A percentile compares a stretch with the other conserved stretches of the same genome.
phyloP scores from a whole-genome alignment of 768 basidiomycete genomes.

The Pluteus cervinus region DNA sequence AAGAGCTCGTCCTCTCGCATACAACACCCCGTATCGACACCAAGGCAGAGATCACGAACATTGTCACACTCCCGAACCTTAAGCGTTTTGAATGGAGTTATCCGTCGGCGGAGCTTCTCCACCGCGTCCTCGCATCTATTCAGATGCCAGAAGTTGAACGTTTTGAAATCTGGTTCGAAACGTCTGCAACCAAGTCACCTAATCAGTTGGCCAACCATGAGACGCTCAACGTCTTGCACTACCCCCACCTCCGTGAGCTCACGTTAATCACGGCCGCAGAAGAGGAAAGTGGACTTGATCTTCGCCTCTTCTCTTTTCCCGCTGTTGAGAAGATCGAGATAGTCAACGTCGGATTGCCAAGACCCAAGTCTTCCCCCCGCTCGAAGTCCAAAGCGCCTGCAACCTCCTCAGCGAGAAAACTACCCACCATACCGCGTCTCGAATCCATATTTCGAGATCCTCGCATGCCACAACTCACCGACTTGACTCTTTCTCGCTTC shows the following conservation, averaged over 20 bases:
- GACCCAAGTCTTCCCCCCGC: too few relatives aligned
- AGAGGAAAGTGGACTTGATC: conserved; percentile 28
- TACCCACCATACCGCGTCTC: conserved; percentile 37
- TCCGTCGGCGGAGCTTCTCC: conserved; percentile 34
- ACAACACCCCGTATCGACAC: too few relatives aligned
- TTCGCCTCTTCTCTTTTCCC: conserved; percentile 40
- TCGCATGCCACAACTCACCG: conserved; percentile 42
- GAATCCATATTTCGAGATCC: conserved; percentile 54
- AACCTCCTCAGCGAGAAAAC: conserved; percentile 7
- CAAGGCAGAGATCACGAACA: too few relatives aligned
- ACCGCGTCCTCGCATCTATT: conserved; percentile 37
- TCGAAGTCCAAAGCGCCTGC: conserved; percentile 14
- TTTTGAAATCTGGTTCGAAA: conserved; percentile 39
- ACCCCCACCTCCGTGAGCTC: conserved; percentile 33
- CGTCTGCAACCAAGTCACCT: conserved; percentile 10
- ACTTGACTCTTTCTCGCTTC: conserved; percentile 45
- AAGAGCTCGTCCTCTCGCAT: conserved; percentile 4
- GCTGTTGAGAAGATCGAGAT: conserved; percentile 39
- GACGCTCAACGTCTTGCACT: conserved; percentile 14
- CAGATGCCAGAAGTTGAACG: conserved; percentile 32
- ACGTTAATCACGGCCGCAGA: conserved; percentile 34
- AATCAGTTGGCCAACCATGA: conserved; percentile 5
- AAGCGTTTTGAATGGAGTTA: conserved; percentile 43
- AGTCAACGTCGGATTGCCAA: conserved; percentile 26
- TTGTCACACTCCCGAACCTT: conserved; percentile 34